phyloP scores from a whole-genome alignment of 352 stramenopile species.

The Phytophthora constricta region DNA sequence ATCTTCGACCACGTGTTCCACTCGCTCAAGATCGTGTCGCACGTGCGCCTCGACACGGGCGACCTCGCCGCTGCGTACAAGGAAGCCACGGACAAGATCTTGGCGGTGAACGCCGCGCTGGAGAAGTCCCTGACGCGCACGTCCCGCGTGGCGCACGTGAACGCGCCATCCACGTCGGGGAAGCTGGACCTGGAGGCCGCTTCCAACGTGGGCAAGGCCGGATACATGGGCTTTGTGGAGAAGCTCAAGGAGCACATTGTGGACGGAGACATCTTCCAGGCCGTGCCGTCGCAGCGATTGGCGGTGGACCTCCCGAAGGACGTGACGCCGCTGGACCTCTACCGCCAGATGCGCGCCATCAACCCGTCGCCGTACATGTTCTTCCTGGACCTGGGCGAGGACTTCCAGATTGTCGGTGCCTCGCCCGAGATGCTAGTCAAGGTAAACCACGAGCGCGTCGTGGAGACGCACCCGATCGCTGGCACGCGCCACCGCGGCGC shows the following conservation, averaged over 20 bases:
- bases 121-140: slow-evolving; percentile 65
- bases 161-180: slow-evolving; percentile 31
- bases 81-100: slow-evolving; percentile 76
- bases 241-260: slow-evolving; percentile 91
- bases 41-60: slow-evolving; percentile 73
- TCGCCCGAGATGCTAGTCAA: slow-evolving; percentile 92
- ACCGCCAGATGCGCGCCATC: slow-evolving; percentile 89
- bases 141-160: slow-evolving; percentile 66
- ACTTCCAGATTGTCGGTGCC: slow-evolving; percentile 89
- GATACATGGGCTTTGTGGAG: slow-evolving; percentile 89
- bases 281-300: slow-evolving; percentile 85
- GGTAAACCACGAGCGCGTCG: slow-evolving; percentile 81
- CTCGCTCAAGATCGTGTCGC: slow-evolving; percentile 90
- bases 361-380: slow-evolving; percentile 94
- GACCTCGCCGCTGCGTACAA: slow-evolving; percentile 75
- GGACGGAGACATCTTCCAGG: slow-evolving; percentile 92
- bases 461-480: slow-evolving; percentile 91
- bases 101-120: slow-evolving; percentile 63
- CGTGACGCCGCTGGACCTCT: slow-evolving; percentile 82
- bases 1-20: slow-evolving; percentile 93
- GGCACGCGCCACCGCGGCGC: slow-evolving; percentile 86
- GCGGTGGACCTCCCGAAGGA: slow-evolving; percentile 68
- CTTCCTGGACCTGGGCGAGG: slow-evolving; percentile 82
- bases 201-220: slow-evolving; percentile 85
- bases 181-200: slow-evolving; percentile 75